Conservation (phyloP, 2,329 filamentous ascomycete species). For the Clarireedia monteithiana region DNA sequence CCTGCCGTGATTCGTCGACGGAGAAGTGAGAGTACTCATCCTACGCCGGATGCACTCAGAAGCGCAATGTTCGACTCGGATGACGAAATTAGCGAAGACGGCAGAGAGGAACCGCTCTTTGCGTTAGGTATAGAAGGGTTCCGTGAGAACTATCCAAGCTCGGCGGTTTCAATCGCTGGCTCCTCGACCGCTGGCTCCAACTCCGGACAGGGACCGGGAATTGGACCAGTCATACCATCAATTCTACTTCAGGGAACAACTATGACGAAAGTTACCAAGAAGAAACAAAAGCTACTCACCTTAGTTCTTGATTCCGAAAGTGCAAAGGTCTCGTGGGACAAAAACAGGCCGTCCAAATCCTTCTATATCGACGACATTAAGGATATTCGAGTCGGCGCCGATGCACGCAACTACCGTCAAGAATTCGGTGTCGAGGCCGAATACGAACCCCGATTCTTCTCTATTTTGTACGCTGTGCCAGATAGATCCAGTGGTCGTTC, state of each 20-base stretch:
- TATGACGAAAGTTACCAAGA: constrained; percentile 80
- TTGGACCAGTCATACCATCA: constrained; percentile 68
- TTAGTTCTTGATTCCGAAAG: constrained; percentile 72
- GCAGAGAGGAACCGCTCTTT: constrained; percentile 34
- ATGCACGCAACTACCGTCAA: constrained; percentile 82
- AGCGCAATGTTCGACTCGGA: constrained; percentile 45
- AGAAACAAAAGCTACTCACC: constrained; percentile 64
- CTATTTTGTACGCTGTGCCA: constrained; percentile 76
- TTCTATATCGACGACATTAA: constrained; percentile 95
- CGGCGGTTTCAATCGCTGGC: constrained; percentile 36
- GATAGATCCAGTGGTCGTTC: constrained; percentile 64
- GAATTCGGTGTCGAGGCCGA: constrained; percentile 66
- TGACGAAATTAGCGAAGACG: constrained; percentile 46
- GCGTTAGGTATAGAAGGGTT: constrained; percentile 35
- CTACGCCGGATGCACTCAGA: constrained; percentile 42
- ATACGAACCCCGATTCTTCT: constrained; percentile 72
- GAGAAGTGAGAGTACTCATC: constrained; percentile 82
- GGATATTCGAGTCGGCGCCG: constrained; percentile 74
- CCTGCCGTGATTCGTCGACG: constrained; percentile 73
- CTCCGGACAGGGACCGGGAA: constrained; percentile 31
- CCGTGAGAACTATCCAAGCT: constrained; percentile 41
- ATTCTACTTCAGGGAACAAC: constrained; percentile 70
- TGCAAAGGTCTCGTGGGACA: constrained; percentile 85
- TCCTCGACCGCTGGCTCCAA: constrained; percentile 21
- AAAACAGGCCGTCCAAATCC: constrained; percentile 67